These are phyloP conservation scores for Pseudopithomyces maydicus DNA, from an alignment of 2,329 filamentous ascomycete species.

Conservation along the genomic window DNA sequence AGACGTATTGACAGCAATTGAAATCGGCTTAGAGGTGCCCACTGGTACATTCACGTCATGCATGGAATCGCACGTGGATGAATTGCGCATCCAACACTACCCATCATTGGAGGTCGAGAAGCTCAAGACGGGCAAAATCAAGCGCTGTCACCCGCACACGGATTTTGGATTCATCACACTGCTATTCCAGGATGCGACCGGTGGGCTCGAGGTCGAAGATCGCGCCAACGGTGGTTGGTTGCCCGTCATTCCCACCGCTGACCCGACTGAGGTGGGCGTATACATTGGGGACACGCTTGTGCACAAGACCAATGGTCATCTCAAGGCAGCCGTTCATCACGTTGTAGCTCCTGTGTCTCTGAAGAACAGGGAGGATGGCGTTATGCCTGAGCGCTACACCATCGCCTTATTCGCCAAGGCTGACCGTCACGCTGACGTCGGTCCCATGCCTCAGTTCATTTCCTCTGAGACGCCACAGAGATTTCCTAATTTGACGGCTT, in stretches of 20 bases:
- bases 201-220: slow-evolving; percentile 80
- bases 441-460: slow-evolving; percentile 5
- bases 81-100: slow-evolving; percentile 26
- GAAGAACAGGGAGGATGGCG: slow-evolving; percentile 24
- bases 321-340: slow-evolving; percentile 4
- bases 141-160: slow-evolving; percentile 23
- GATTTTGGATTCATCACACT: slow-evolving; percentile 37
- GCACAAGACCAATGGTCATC: slow-evolving; percentile 26
- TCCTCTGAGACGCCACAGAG: slow-evolving; percentile 5
- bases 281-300: slow-evolving; percentile 7
- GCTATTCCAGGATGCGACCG: slow-evolving; percentile 43
- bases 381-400: slow-evolving; percentile 34
- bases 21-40: slow-evolving; percentile 13
- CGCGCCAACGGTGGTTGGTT: slow-evolving; percentile 21
- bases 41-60: slow-evolving; percentile 6
- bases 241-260: slow-evolving; percentile 5
- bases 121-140: slow-evolving; percentile 8
- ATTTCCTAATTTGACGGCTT: slow-evolving; percentile 3
- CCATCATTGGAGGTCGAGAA: slow-evolving; percentile 14
- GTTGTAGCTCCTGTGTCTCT: slow-evolving; percentile 27
- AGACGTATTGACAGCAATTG: slow-evolving; percentile 14
- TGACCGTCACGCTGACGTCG: slow-evolving; percentile 25
- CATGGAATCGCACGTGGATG: slow-evolving; percentile 11
- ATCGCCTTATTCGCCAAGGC: slow-evolving; percentile 41
- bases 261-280: slow-evolving; percentile 4